Conservation (phyloP, 805 yeast genomes). For the Candida xiaguanensis region DNA sequence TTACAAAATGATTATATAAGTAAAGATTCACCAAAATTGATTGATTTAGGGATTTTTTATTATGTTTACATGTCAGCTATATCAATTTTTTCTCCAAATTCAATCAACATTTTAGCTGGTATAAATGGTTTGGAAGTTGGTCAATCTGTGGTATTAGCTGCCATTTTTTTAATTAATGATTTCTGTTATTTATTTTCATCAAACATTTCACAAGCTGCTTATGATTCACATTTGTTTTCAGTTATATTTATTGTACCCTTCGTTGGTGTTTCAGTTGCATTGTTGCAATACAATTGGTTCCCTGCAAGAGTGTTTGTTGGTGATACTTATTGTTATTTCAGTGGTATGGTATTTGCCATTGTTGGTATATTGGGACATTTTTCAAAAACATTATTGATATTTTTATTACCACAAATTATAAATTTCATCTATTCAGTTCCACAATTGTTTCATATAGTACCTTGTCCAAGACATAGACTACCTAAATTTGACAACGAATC, state of each 20-base stretch:
- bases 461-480: slow-evolving; percentile 93
- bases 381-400: slow-evolving; percentile 82
- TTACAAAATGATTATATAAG: slow-evolving; percentile 32
- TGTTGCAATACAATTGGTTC: slow-evolving; percentile 79
- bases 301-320: slow-evolving; percentile 96
- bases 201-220: slow-evolving; percentile 48
- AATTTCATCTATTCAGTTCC: slow-evolving; percentile 92
- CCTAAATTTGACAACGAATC: slow-evolving; percentile 70
- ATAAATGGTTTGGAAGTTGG: slow-evolving; percentile 96
- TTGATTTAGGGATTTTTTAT: slow-evolving; percentile 78
- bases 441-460: slow-evolving; percentile 79
- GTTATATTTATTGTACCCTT: slow-evolving; percentile 80
- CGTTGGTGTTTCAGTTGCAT: slow-evolving; percentile 75
- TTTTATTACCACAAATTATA: slow-evolving; percentile 86
- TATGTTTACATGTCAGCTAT: slow-evolving; percentile 88
- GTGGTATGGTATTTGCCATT: slow-evolving; percentile 98
- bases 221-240: slow-evolving; percentile 79
- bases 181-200: slow-evolving; percentile 53
- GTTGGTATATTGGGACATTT: slow-evolving; percentile 96
- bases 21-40: slow-evolving; percentile 40
- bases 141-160: slow-evolving; percentile 76
- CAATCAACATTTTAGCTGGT: slow-evolving; percentile 94
- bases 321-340: slow-evolving; percentile 95
- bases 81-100: slow-evolving; percentile 92
- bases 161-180: slow-evolving; percentile 74